phyloP scores from a whole-genome alignment of 352 stramenopile genomes.

The Phytopythium cucurbitacearum region DNA sequence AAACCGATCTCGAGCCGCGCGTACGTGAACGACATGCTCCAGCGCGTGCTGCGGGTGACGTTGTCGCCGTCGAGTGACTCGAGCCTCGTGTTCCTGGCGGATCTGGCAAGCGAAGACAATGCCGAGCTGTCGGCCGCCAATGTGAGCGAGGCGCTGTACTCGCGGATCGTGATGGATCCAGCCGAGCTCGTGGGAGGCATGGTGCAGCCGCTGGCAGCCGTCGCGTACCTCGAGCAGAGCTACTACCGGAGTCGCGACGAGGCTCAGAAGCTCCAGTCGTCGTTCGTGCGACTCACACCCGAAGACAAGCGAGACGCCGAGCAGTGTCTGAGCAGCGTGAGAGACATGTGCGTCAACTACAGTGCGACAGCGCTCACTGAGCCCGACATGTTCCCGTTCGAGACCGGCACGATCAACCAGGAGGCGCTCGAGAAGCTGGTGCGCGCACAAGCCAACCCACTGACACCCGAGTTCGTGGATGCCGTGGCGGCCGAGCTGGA shows the following conservation, averaged over 20 bases:
- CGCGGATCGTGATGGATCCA: slow-evolving; percentile 58
- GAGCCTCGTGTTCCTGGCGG: slow-evolving; percentile 36
- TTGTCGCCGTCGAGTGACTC: slow-evolving; percentile 24
- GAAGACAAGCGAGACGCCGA: slow-evolving; percentile 50
- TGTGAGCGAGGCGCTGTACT: slow-evolving; percentile 66
- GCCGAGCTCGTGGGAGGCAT: slow-evolving; percentile 38
- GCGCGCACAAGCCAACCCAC: slow-evolving; percentile 41
- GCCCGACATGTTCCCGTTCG: slow-evolving; percentile 83
- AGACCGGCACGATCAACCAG: slow-evolving; percentile 51
- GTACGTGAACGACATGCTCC: slow-evolving; percentile 76
- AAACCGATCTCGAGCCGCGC: slow-evolving; percentile 28
- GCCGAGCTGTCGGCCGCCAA: slow-evolving; percentile 16
- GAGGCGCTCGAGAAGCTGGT: slow-evolving; percentile 74
- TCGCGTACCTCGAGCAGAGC: slow-evolving; percentile 73
- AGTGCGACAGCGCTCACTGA: slow-evolving; percentile 77
- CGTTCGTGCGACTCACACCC: slow-evolving; percentile 40
- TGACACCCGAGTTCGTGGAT: slow-evolving; percentile 60
- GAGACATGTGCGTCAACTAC: slow-evolving; percentile 84
- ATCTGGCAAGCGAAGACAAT: slow-evolving; percentile 18
- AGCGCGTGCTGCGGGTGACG: slow-evolving; percentile 65
- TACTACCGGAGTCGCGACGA: slow-evolving; percentile 74
- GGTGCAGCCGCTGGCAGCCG: slow-evolving; percentile 47
- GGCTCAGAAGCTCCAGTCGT: slow-evolving; percentile 59
- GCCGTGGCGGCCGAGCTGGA: slow-evolving; percentile 45
- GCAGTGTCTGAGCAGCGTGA: slow-evolving; percentile 47